phyloP scores from a whole-genome alignment of 768 basidiomycete species.

The Phaffia tasmanica region DNA sequence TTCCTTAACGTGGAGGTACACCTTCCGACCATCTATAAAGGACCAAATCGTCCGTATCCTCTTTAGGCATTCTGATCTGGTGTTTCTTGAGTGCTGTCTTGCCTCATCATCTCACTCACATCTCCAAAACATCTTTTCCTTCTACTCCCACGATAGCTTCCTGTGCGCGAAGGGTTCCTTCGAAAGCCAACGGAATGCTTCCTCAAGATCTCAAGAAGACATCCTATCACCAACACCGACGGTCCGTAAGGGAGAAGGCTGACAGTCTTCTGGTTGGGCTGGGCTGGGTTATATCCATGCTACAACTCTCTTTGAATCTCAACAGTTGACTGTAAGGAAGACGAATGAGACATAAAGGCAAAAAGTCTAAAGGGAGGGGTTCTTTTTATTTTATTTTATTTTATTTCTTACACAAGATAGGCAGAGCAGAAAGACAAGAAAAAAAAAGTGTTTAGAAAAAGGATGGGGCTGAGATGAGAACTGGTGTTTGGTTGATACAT shows the following conservation, averaged over 20 bases:
- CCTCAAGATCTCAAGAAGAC: conserved; percentile 48
- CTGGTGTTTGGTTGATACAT: neutral
- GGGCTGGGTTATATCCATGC: too few relatives aligned
- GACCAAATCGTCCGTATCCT: conserved; percentile 16
- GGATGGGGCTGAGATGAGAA: neutral
- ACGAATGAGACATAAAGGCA: too few relatives aligned
- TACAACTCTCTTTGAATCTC: too few relatives aligned
- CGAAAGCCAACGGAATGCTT: conserved; percentile 65
- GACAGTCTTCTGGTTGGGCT: too few relatives aligned
- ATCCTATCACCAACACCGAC: too few relatives aligned
- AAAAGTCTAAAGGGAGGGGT: too few relatives aligned
- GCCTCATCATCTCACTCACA: too few relatives aligned
- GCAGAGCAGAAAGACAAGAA: conserved; percentile 7
- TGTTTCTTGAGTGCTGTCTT: too few relatives aligned
- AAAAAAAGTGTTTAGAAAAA: neutral
- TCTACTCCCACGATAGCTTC: conserved; percentile 43
- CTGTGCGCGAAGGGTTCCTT: conserved; percentile 74
- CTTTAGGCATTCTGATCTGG: neutral
- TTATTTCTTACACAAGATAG: neutral
- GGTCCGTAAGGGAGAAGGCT: too few relatives aligned
- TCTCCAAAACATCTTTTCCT: conserved; percentile 31
- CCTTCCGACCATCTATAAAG: conserved; percentile 14
- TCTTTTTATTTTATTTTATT: too few relatives aligned
- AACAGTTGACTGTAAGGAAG: too few relatives aligned
- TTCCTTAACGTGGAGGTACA: conserved; percentile 24